A percentile compares a stretch with the other conserved stretches of the same genome.
These are phyloP conservation scores for Rhodotorula sp. DNA, from an alignment of 1,284 basidiomycete species.

Conservation along the genomic window DNA sequence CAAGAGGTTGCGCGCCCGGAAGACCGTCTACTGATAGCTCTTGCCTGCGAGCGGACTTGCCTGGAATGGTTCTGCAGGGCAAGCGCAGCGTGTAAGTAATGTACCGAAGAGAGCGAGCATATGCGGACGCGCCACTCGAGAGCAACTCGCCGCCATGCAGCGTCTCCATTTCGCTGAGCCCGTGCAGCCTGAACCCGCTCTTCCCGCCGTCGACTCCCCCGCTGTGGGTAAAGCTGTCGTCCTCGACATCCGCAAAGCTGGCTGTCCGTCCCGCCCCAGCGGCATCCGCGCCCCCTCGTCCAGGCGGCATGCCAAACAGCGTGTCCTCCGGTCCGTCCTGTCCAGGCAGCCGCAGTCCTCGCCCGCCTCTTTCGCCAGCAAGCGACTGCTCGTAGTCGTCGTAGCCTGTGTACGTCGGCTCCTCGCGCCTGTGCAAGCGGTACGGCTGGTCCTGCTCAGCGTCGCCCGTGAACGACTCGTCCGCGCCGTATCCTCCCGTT, in stretches of 20 bases:
- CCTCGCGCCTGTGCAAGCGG: background rate
- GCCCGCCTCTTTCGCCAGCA: constrained; percentile 8
- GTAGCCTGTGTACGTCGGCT: constrained; percentile 3
- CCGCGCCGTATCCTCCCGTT: background rate
- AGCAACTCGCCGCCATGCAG: constrained; percentile 42
- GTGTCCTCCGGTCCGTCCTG: constrained; percentile 39
- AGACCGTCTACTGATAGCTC: background rate
- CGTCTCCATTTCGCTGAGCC: constrained; percentile 40
- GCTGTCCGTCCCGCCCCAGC: background rate
- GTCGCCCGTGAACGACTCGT: constrained; percentile 15
- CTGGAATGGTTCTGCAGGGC: constrained; percentile 33
- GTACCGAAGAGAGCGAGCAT: too few species aligned
- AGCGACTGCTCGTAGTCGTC: constrained; percentile 4
- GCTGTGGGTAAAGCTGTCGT: constrained; percentile 12
- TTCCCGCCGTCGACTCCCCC: constrained; percentile 7
- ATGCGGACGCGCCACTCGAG: constrained; percentile 29
- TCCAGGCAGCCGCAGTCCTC: constrained; percentile 13
- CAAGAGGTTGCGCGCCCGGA: background rate
- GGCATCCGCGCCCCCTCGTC: background rate
- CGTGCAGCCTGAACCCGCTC: constrained; percentile 37
- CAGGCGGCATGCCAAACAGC: constrained; percentile 33
- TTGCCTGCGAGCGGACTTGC: constrained; percentile 31
- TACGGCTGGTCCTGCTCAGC: background rate
- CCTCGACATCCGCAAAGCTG: constrained; percentile 2
- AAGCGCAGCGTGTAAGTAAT: background rate